These are phyloP conservation scores for Yamadazyma membranifaciens DNA, from an alignment of 1,139 yeast genomes.

Conservation along the genomic window DNA sequence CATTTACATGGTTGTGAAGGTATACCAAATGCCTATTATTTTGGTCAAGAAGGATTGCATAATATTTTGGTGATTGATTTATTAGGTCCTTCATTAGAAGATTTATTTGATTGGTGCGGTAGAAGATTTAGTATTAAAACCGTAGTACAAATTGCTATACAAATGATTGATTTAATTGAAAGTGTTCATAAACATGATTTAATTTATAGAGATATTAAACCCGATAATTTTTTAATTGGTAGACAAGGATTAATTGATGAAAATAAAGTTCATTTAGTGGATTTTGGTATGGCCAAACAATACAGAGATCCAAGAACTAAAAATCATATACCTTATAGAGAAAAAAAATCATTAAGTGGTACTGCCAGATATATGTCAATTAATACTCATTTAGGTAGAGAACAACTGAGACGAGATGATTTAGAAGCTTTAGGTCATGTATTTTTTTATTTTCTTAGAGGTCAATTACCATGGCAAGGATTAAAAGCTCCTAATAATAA, in stretches of 20 bases:
- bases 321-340: slow-evolving; percentile 95
- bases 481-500: slow-evolving; percentile 97
- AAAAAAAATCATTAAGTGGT: slow-evolving; percentile 89
- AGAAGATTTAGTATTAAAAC: slow-evolving; percentile 85
- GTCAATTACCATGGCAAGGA: slow-evolving; percentile 98
- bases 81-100: slow-evolving; percentile 94
- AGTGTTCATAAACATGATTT: slow-evolving; percentile 86
- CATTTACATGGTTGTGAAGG: slow-evolving; percentile 78
- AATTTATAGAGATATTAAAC: slow-evolving; percentile 93
- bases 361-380: slow-evolving; percentile 98
- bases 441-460: slow-evolving; percentile 87
- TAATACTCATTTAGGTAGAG: slow-evolving; percentile 95
- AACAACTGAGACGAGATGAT: slow-evolving; percentile 94
- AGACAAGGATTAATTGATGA: slow-evolving; percentile 54
- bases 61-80: slow-evolving; percentile 90
- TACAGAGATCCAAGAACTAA: slow-evolving; percentile 93
- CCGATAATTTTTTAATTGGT: slow-evolving; percentile 90
- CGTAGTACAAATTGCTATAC: slow-evolving; percentile 86
- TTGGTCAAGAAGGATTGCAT: slow-evolving; percentile 97
- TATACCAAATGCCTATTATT: slow-evolving; percentile 92
- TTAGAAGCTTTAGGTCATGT: slow-evolving; percentile 95
- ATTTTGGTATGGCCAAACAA: slow-evolving; percentile 98
- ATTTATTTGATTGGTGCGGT: slow-evolving; percentile 97
- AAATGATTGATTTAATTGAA: slow-evolving; percentile 86
- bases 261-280: slow-evolving; percentile 64